Conservation (phyloP, 2,329 filamentous ascomycete genomes). For the Kalmusia sp. region DNA sequence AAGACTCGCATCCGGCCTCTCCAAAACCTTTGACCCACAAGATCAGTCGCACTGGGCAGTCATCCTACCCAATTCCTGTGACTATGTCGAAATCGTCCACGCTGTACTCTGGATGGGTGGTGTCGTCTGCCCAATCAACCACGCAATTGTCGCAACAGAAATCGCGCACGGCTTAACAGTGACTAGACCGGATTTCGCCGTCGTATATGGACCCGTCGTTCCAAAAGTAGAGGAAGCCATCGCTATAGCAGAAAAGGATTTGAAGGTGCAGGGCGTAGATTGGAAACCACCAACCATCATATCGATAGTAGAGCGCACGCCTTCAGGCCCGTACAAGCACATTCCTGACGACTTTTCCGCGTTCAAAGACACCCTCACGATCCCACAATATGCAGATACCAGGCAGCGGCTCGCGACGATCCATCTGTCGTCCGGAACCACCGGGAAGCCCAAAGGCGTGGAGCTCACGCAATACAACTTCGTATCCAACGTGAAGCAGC, state of each 20-base stretch:
- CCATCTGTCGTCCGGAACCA: conserved; percentile 25
- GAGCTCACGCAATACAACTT: conserved; percentile 30
- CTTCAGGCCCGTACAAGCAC: conserved; percentile 10
- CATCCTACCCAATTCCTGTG: conserved; percentile 55
- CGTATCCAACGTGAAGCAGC: conserved; percentile 33
- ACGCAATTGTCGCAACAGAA: conserved; percentile 28
- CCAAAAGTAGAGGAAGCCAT: conserved; percentile 19
- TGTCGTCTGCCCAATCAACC: conserved; percentile 34
- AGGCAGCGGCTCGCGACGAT: conserved; percentile 20
- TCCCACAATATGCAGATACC: conserved; percentile 22
- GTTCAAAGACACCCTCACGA: conserved; percentile 6
- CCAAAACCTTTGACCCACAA: conserved; percentile 36
- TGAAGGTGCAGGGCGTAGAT: conserved; percentile 28
- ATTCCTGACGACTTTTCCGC: conserved; percentile 17
- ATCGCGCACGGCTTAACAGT: conserved; percentile 51
- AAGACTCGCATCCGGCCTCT: conserved; percentile 50
- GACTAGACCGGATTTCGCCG: conserved; percentile 50
- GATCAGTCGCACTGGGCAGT: conserved; percentile 52
- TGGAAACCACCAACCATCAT: conserved; percentile 47
- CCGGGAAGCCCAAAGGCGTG: conserved; percentile 28
- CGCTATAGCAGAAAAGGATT: conserved; percentile 12
- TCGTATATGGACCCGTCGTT: conserved; percentile 46
- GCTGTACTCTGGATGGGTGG: conserved; percentile 44
- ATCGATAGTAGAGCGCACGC: conserved; percentile 33
- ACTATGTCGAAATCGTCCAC: conserved; percentile 54